A percentile compares a stretch with the other conserved stretches of the same genome.
These are phyloP conservation scores for Tricladium varicosporioides DNA, from an alignment of 2,329 filamentous ascomycete genomes.

Conservation along the genomic window DNA sequence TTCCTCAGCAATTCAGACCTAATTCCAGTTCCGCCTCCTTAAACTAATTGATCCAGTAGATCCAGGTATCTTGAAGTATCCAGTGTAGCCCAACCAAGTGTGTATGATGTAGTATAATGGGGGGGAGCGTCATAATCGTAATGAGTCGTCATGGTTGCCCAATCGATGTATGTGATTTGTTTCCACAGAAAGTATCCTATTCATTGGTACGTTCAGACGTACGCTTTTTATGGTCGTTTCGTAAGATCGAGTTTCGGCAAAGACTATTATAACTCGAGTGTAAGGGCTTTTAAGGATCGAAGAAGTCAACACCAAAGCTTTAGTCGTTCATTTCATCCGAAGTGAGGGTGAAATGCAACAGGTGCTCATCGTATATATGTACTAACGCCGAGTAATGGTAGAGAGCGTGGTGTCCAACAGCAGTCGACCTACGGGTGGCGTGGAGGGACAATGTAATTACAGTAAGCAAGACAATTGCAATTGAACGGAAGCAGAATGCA, in stretches of 20 bases:
- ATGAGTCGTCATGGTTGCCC: conserved; percentile 35
- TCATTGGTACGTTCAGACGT: conserved; percentile 19
- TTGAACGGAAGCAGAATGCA: conserved; percentile 1
- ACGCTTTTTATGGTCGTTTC: conserved; percentile 23
- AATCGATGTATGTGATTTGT: conserved; percentile 31
- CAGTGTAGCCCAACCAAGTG: conserved; percentile 8
- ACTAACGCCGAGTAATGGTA: conserved; percentile 21
- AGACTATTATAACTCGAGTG: conserved; percentile 14
- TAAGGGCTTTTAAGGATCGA: conserved; percentile 7
- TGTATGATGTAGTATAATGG: conserved; percentile 14
- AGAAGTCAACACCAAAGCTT: conserved; percentile 16
- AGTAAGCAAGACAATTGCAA: conserved; percentile 18
- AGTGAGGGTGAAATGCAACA: conserved; percentile 12
- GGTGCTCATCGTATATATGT: conserved; percentile 21
- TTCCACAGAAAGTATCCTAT: conserved; percentile 29
- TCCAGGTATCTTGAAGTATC: conserved; percentile 11
- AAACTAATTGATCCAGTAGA: conserved; percentile 8
- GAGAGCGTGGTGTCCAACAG: conserved; percentile 20
- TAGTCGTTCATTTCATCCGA: conserved; percentile 14
- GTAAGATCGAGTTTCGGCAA: conserved; percentile 18
- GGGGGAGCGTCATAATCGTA: conserved; percentile 30
- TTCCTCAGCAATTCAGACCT: conserved; percentile 8
- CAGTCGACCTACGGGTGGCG: conserved; percentile 5
- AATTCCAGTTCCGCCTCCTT: conserved; percentile 12
- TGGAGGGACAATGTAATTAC: conserved; percentile 20